Evolutionary conservation across 257 asterid genomes (phyloP), one percentile per base, ranked within the genome.

Genomic region (Ballota nigra): DNA sequence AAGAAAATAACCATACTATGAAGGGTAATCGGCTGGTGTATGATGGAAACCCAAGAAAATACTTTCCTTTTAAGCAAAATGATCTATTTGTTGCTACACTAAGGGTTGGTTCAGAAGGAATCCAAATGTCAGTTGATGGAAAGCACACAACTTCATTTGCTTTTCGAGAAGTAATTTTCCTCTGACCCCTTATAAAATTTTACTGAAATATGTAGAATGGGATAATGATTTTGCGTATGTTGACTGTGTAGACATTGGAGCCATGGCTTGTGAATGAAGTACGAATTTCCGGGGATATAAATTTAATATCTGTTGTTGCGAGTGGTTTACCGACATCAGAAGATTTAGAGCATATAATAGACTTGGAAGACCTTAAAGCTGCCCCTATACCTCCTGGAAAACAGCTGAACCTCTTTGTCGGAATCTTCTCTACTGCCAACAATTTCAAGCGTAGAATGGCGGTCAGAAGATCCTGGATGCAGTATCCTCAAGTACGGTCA

Each of bases 381-480:
- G 80, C 82, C 70, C 87, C 83, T 36, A 63, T 95, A 73, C 82
- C 92, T 81, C 87, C 78, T 19, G 72, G 34, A 41, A 82, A 61
- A 74, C 79, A 63, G 67, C 86, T 95, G 51, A 65, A 86, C 75
- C 97, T 95, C 73, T 85, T 95, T 60, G 80, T 95, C 75, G 99
- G 99, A 59, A 91, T 92, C 36, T 86, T 95, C 74, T 95, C 99
- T 56, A 95, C 98, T n/a, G 86, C 99, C 64, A 95, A 95, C 83
- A 95, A 92, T 83, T 92, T 95, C 79, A 92, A 88, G 78, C 98
- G 96, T 66, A 81, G 99, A 84, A 95, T 95, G 99, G 96, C 98
- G 20, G 98, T 92, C 47, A 85, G 98, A 75, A 88, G 98, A 84
- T 88, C 99, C 5, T 95, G 99, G 99, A 92, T 95, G 97, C 99